These are phyloP conservation scores for Ceratocystis cubensis DNA, from an alignment of 2,329 filamentous ascomycete genomes.

Conservation along the genomic window DNA sequence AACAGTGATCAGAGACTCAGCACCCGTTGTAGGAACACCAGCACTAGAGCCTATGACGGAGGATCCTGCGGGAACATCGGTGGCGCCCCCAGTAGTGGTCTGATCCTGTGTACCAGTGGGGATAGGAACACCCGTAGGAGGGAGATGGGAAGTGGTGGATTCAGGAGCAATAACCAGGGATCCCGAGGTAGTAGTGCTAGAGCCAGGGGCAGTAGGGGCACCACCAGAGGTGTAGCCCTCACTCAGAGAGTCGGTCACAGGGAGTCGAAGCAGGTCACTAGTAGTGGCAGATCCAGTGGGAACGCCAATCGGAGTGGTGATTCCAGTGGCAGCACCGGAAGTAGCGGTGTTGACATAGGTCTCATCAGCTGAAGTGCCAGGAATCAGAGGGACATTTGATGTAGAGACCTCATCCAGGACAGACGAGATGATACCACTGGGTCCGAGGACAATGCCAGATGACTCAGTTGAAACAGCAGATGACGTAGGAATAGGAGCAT, in stretches of 20 bases:
- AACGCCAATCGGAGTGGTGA: conserved; percentile 2
- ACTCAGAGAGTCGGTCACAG: neutral
- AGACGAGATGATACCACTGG: conserved; percentile 28
- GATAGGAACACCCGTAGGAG: conserved; percentile 21
- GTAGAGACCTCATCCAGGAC: conserved; percentile 6
- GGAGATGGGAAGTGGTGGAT: conserved; percentile 23
- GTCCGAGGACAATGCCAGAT: conserved; percentile 26
- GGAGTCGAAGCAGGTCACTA: neutral
- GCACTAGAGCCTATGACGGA: conserved; percentile 14
- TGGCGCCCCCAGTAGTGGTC: no score
- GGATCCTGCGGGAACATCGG: conserved; percentile 6
- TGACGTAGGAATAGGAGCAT: conserved; percentile 21
- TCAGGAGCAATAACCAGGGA: conserved; percentile 14
- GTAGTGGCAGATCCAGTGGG: conserved; percentile 2
- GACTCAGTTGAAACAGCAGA: neutral
- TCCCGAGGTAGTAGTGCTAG: conserved; percentile 1
- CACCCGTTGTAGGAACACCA: conserved; percentile 16
- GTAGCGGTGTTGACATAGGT: conserved; percentile 15
- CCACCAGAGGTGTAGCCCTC: neutral
- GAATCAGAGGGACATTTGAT: neutral
- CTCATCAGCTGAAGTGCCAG: neutral
- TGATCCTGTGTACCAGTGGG: neutral
- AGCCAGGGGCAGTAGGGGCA: neutral
- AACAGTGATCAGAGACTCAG: conserved; percentile 18
- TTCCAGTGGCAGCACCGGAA: conserved; percentile 16